These are phyloP conservation scores for Torulaspora globosa DNA, from an alignment of 1,139 yeast genomes.

Conservation along the genomic window DNA sequence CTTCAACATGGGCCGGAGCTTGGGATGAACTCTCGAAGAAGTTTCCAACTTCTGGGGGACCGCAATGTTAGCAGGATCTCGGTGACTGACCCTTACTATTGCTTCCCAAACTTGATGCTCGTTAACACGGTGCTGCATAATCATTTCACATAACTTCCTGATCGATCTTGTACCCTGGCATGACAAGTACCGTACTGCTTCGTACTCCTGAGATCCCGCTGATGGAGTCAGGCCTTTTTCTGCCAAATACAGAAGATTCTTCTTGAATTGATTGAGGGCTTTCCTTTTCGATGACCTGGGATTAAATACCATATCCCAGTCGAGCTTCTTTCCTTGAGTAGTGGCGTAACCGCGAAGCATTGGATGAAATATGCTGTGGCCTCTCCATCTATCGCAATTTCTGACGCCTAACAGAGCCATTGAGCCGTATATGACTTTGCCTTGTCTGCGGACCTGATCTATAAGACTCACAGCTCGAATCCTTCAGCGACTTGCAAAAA, in stretches of 20 bases:
- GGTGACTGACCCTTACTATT: slow-evolving; percentile 8
- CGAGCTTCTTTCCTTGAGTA: neutral
- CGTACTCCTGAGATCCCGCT: slow-evolving; percentile 4
- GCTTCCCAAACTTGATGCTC: slow-evolving; percentile 19
- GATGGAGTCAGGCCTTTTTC: neutral
- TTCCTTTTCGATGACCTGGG: slow-evolving; percentile 4
- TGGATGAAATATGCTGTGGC: neutral
- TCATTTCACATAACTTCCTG: slow-evolving; percentile 15
- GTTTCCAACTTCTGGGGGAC: slow-evolving; percentile 14
- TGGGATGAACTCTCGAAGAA: neutral
- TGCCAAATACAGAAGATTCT: slow-evolving; percentile 5
- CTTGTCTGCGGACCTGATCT: neutral
- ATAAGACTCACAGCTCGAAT: neutral
- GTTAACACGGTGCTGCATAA: slow-evolving; percentile 21
- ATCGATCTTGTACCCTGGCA: slow-evolving; percentile 7
- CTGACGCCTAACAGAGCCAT: neutral
- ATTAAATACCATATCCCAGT: slow-evolving; percentile 11
- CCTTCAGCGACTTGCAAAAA: neutral
- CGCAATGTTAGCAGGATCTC: slow-evolving; percentile 18
- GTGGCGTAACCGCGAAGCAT: slow-evolving; percentile 3
- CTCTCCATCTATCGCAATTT: neutral
- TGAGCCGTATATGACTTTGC: neutral
- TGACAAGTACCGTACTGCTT: slow-evolving; percentile 2
- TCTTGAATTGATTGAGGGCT: slow-evolving; percentile 15
- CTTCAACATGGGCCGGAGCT: slow-evolving; percentile 8